phyloP scores from a whole-genome alignment of 177 flowering plant genomes.

The Telopea speciosissima region DNA sequence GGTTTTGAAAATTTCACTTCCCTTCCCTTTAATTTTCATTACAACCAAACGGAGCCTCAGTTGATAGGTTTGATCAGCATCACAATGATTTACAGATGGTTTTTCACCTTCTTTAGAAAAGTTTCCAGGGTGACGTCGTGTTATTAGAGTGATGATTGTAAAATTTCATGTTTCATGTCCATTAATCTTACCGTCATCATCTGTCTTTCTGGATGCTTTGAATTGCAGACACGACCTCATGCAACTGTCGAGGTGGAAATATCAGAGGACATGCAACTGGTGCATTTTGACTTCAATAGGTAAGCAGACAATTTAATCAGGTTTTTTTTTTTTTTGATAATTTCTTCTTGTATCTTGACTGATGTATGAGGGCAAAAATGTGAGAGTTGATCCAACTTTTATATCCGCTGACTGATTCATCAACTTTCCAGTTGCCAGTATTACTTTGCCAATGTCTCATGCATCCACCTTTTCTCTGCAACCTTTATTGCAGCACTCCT shows the following conservation, averaged over 20 bases:
- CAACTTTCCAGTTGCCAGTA: neutral
- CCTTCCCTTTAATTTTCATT: too few relatives aligned
- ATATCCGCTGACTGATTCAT: neutral
- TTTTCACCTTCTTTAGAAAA: neutral
- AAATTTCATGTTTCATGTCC: neutral
- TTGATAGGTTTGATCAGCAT: too few relatives aligned
- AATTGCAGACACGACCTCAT: constrained; percentile 46
- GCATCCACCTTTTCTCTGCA: neutral
- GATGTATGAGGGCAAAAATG: neutral
- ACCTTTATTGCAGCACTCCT: constrained; percentile 60
- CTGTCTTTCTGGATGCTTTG: neutral
- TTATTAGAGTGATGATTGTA: neutral
- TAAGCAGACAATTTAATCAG: constrained; percentile 16
- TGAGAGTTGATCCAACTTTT: neutral
- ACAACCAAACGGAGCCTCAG: neutral
- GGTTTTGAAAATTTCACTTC: too few relatives aligned
- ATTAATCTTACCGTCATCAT: neutral
- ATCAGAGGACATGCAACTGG: constrained; percentile 95
- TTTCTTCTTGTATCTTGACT: neutral
- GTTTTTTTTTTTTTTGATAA: neutral
- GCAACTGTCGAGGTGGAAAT: constrained; percentile 94
- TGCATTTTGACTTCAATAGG: constrained; percentile 92
- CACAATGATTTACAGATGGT: neutral
- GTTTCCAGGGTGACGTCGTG: neutral
- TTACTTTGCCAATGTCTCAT: neutral